Percentiles rank a stretch among this genome's conserved stretches.
phyloP scores from a whole-genome alignment of 495 filamentous ascomycete species.

The Neurospora sp. region DNA sequence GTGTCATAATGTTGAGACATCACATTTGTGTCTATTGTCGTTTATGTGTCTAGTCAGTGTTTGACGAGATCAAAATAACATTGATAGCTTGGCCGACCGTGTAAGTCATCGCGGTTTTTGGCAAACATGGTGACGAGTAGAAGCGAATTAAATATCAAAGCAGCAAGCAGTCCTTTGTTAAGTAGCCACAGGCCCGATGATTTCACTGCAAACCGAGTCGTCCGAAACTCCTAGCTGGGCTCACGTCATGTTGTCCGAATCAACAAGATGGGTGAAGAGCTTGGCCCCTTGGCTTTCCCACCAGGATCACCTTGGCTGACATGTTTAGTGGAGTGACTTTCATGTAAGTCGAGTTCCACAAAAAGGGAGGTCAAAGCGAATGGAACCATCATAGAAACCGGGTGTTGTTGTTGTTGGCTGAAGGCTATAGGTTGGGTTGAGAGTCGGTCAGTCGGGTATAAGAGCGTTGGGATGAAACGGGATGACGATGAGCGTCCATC shows the following conservation, averaged over 20 bases:
- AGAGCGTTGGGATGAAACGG: neutral
- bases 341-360: neutral
- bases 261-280: neutral
- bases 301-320: neutral
- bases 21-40: neutral
- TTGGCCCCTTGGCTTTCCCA: neutral
- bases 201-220: neutral
- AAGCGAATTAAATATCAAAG: too few relatives aligned
- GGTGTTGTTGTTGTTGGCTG: neutral
- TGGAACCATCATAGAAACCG: neutral
- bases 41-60: neutral
- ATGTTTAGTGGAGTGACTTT: neutral
- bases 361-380: neutral
- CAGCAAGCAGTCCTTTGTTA: neutral
- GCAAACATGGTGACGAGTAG: neutral
- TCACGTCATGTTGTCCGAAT: neutral
- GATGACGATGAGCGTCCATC: neutral
- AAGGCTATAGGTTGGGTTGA: neutral
- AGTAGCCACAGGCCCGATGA: neutral
- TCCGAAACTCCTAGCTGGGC: neutral
- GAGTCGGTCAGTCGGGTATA: neutral
- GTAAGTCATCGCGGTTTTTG: neutral
- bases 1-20: neutral
- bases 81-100: neutral
- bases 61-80: neutral